Conservation (phyloP, 257 asterid genomes). For the Striga asiatica region DNA sequence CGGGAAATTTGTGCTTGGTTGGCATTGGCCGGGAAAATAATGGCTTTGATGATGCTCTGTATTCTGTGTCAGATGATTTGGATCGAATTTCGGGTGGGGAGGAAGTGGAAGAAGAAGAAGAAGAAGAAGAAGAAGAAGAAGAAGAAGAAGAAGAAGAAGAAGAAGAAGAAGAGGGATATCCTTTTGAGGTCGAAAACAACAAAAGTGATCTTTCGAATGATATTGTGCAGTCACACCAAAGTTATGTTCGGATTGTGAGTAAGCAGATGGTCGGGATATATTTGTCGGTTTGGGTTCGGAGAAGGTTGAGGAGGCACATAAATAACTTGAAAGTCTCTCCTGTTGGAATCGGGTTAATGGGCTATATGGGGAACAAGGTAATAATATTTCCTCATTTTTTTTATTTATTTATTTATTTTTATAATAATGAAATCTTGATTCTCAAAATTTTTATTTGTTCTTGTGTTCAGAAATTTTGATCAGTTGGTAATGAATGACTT, state of each 20-base stretch:
- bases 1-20: conserved; percentile 52
- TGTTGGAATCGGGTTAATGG: conserved; percentile 95
- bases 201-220: conserved; percentile 14
- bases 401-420: neutral
- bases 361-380: conserved; percentile 97
- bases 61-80: conserved; percentile 36
- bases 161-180: conserved; percentile 46
- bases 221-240: conserved; percentile 25
- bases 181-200: conserved; percentile 18
- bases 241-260: conserved; percentile 70
- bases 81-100: conserved; percentile 30
- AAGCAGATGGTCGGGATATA: conserved; percentile 99
- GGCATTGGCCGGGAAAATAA: conserved; percentile 34
- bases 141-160: no score
- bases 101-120: conserved; percentile 44
- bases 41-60: conserved; percentile 26
- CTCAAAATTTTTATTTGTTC: no score
- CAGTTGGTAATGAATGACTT: no score
- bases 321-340: conserved; percentile 84
- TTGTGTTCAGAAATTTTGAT: no score
- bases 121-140: no score
- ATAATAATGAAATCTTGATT: no score
- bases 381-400: neutral
- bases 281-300: conserved; percentile 75
- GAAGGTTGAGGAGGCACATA: conserved; percentile 69